Base-by-base conservation (phyloP, 768 basidiomycete genomes). In the Phaeolepiota aurea region DNA sequence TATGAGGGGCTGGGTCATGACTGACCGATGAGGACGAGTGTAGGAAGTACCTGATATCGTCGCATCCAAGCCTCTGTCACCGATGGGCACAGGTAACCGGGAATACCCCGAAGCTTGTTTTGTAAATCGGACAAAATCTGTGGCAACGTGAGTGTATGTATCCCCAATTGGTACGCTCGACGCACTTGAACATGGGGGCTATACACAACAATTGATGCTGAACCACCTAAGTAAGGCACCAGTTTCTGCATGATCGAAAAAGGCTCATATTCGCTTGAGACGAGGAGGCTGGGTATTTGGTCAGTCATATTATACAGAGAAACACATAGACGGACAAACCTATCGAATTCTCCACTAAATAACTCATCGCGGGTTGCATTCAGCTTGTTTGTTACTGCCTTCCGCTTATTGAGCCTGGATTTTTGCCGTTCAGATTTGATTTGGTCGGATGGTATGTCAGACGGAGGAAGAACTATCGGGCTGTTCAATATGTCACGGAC, bases 51-150 rank as follows among this genome's bases (percentile, higher is more conserved):
- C 58, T 98, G 94, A 64, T 98, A 99, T 47, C 77, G 75, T 20
- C 94, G 77, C 31, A 89, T 59, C 84, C 87, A 97, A 9, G 77
- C 69, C 60, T 98, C 94, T 2, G 87, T 84, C 20, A 98, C 64
- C 12, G 72, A 79, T 5, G 90, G 83, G 21, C 78, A 80, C 9
- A 98, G 66, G 59, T 78, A 93, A 45, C 71, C 61, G 5, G 84
- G 77, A 30, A 72, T 54, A 18, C 71, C 62, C 35, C 87, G 77
- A 50, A 97, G 61, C 47, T 75, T 79, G 21, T 68, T 67, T 53
- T 94, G 85, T 3, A 87, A 67, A 25, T 89, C 79, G 4, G 84
- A 68, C n/a, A 98, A 66, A 38, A 86, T 66, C 83, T 91, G n/a
- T n/a, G 47, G 3, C 15, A 7, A 36, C 30, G 44, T 35, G 13